phyloP scores from a whole-genome alignment of 140 eudicot species.

The Senecio squalidus region DNA sequence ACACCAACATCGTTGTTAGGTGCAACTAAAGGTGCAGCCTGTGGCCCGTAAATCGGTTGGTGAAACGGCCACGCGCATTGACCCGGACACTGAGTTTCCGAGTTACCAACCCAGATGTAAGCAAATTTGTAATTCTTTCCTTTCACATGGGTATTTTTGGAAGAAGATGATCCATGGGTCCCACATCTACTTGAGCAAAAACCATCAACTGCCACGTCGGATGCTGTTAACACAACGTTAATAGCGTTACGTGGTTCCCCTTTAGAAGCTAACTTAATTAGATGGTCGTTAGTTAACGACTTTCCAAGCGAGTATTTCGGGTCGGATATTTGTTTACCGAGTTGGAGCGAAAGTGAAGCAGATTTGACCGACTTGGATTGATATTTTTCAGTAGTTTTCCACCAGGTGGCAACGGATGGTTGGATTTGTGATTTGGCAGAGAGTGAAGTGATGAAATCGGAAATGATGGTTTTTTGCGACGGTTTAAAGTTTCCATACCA shows the following conservation, averaged over 20 bases:
- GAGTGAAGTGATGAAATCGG: conserved; percentile 60
- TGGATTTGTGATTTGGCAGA: conserved; percentile 16
- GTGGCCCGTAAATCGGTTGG: conserved; percentile 59
- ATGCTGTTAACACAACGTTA: conserved; percentile 46
- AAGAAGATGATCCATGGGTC: conserved; percentile 32
- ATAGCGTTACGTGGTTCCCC: conserved; percentile 28
- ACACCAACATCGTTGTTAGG: conserved; percentile 57
- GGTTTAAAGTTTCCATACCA: conserved; percentile 63
- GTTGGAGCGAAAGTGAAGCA: conserved; percentile 18
- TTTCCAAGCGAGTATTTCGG: conserved; percentile 34
- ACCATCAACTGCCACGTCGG: conserved; percentile 45
- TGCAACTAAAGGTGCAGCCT: conserved; percentile 46
- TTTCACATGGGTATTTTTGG: too few species aligned
- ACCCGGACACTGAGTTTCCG: conserved; percentile 61
- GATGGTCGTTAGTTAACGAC: conserved; percentile 26
- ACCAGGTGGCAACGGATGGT: conserved; percentile 63
- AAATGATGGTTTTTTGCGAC: conserved; percentile 41
- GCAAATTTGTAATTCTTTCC: conserved; percentile 31
- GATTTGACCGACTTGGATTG: conserved; percentile 10
- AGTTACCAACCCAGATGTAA: conserved; percentile 61
- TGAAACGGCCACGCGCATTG: conserved; percentile 64
- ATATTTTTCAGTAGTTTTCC: conserved; percentile 48
- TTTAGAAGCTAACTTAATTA: conserved; percentile 32
- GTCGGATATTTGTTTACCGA: conserved; percentile 42
- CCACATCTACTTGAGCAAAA: conserved; percentile 54